Evolutionary conservation across 2,329 filamentous ascomycete species (phyloP), one percentile per base, ranked within the genome.

Genomic region (Blumeria hordei): DNA sequence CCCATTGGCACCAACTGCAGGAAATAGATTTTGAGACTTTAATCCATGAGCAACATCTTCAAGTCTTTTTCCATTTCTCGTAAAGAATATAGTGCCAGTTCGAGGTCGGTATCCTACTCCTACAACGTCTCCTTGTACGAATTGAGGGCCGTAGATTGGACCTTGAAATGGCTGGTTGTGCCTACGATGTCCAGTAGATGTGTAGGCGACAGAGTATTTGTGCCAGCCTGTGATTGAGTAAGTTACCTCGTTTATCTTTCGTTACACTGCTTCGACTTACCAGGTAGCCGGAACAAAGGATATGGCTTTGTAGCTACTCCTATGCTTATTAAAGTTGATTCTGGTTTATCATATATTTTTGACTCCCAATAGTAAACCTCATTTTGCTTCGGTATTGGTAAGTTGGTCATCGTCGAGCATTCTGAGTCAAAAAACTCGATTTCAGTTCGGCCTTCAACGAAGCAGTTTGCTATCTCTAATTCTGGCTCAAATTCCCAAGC

Each of bases 401-500:
- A 70, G 64, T 98, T 98, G 43, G 62, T 64, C 49, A 66, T 59
- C 58, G 96, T 92, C 62, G 88, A 94, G 71, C 90, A 96, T 67
- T 94, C 92, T 1, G 88, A 92, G 68, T 98, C 92, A 65, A 94
- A 98, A 70, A 98, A 98, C 67, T 98, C 92, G 59, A 98, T 94
- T 68, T 98, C 92, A 10, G 92, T 98, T 60, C 92, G 80, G 43
- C 73, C 90, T 69, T 98, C 90, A 59, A 98, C 92, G 66, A 98
- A 98, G 69, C 92, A 98, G 69, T 96, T 96, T 61, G 92, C 92
- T 61, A 96, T 95, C 69, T 98, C 92, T 37, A 96, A 72, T 68
- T 98, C 92, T n/a, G 92, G 92, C 68, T 96, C 92, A 64, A 98
- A 98, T 68, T 98, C 92, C 92, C 92, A 98, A 6, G 92, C 92